Base-by-base conservation (phyloP, 345 rosid genomes). In the Citrus mangshanensis region DNA sequence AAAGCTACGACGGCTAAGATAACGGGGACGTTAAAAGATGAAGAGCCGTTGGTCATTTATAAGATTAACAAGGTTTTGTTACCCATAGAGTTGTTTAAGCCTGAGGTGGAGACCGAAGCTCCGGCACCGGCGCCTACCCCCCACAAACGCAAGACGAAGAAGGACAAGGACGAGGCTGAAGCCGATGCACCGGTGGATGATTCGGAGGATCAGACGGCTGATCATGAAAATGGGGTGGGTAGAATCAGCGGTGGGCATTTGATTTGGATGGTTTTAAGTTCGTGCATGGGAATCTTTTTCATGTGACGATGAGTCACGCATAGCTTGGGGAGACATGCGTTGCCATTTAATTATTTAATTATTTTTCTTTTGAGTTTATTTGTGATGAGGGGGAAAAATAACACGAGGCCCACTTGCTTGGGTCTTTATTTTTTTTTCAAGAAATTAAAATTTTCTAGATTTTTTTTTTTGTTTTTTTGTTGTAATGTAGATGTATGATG, bases 11-110 rank as follows among this genome's bases (percentile, higher is more conserved):
- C 98, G 18, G 91, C 94, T 4, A 87, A 82, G 80, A 74, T 96
- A 34, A 85, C 76, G 66, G 96, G 87, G 60, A 92, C 93, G 4
- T 73, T 92, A 78, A 89, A 89, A 37, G 97, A 96, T 46, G 86
- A 90, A 75, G 97, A 94, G 78, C 98, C 98, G 27, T 85, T 96
- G 56, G 87, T 94, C 22, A 77, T 96, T n/a, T 96, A 82, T 73
- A 90, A 93, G 79, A 78, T 92, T 13, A 84, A 90, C 24, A 93
- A 89, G 89, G 90, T 93, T 24, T 79, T 95, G 87, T 61, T 85
- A 82, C 99, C 99, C 0, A 79, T 78, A 75, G 99, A 95, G 89
- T 72, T 95, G 77, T 96, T 88, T 72, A 93, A 93, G 87, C 83
- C 84, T 81, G 86, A 62, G 78, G 2, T 80, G 18, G 81, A 86